Evolutionary conservation across 352 stramenopile genomes (phyloP).

Genomic region (Globisporangium cylindrosporum): DNA sequence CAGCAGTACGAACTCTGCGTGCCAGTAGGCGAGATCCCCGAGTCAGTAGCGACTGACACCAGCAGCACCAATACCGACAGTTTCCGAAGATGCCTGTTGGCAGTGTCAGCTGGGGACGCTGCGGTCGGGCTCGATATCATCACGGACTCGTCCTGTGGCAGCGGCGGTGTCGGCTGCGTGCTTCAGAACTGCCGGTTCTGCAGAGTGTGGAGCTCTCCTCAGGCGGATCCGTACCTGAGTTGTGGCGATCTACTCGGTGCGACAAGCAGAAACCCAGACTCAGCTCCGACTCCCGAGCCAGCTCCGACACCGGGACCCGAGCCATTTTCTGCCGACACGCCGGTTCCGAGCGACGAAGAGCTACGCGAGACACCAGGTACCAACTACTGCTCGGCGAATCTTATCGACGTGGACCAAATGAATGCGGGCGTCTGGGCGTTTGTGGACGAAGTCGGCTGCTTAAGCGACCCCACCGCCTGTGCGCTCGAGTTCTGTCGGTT

Average conservation of each 20-base stretch:
- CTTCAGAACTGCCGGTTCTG: constrained; percentile 29
- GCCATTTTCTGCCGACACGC: neutral
- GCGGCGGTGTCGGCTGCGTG: constrained; percentile 12
- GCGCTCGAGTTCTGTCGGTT: neutral
- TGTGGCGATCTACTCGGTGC: constrained; percentile 9
- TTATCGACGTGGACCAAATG: constrained; percentile 3
- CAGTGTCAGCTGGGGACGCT: constrained; percentile 8
- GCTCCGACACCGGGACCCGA: too few species aligned
- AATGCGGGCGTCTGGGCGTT: constrained; percentile 13
- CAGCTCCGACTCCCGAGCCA: neutral
- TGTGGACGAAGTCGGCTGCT: constrained; percentile 11
- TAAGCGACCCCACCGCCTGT: neutral
- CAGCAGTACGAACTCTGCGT: constrained; percentile 4
- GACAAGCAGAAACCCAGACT: neutral
- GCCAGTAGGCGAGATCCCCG: neutral
- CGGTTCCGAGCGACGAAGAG: neutral
- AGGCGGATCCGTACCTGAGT: constrained; percentile 26
- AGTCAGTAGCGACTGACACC: neutral
- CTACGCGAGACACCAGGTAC: constrained; percentile 8
- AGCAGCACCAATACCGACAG: neutral
- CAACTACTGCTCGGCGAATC: constrained; percentile 14
- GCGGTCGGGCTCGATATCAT: constrained; percentile 19
- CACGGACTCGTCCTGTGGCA: constrained; percentile 15
- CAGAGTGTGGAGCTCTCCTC: constrained; percentile 23
- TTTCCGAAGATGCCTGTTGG: constrained; percentile 8